Base-by-base conservation (phyloP, 768 basidiomycete genomes). In the Suillus variegatus region DNA sequence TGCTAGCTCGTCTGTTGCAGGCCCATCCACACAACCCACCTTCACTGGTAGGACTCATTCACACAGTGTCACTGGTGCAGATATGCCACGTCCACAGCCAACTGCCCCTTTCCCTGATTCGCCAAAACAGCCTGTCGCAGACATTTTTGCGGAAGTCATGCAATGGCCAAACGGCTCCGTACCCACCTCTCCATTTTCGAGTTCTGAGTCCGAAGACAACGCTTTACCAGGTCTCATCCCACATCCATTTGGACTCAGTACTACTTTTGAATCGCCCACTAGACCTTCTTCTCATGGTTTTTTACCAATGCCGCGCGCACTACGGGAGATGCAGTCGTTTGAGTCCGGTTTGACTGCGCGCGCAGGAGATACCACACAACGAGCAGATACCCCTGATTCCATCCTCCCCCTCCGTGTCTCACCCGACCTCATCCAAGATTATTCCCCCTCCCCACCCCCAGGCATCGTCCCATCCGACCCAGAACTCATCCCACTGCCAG, bases 251-350 rank as follows among this genome's bases (percentile, higher is more conserved):
- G 91, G 91, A 18, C 73, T 78, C 6, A 85, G 86, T 9, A 82
- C 93, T 38, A 67, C 78, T 3, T 93, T 90, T 69, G 87, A 88
- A 63, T 81, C 86, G 0, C 90, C 89, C 4, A 74, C 81, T 0
- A 80, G 83, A 65, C 81, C 77, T 41, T 80, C 82, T 9, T 75
- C 79, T 1, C 61, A 79, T 1, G 75, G 85, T 20, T 80, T 77
- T 57, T 73, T 86, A 5, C 79, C 81, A 5, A 69, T 84, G 2
- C 82, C 86, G 1, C 86, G 85, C 5, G 80, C 82, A 51, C 74
- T 95, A n/a, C 88, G 92, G 28, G 90, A 89, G 73, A 91, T 94
- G 89, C 92, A 94, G 69, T 92, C 91, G 0, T 95, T 94, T 72
- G 93, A 95, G 69, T 94, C 92, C 5, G 88, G 88, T 1, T 74